Conservation (phyloP, 768 basidiomycete species). For the Tremella yokohamensis region DNA sequence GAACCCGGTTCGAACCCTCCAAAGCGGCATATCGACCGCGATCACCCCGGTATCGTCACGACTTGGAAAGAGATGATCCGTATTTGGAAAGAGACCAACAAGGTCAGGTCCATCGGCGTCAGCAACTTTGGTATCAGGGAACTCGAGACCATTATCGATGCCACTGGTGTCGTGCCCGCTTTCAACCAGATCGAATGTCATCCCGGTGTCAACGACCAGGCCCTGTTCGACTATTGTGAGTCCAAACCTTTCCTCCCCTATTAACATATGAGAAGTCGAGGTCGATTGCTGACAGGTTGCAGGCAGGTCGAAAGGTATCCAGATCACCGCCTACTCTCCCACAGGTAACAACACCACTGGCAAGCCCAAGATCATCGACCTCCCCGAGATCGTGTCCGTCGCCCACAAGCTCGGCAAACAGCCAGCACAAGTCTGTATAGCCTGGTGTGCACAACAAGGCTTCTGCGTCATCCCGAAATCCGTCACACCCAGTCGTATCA, state of each 20-base stretch:
- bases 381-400: constrained; percentile 61
- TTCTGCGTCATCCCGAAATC: constrained; percentile 82
- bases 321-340: constrained; percentile 43
- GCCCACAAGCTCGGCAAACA: constrained; percentile 64
- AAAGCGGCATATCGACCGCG: constrained; percentile 13
- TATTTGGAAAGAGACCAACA: constrained; percentile 63
- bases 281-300: neutral
- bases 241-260: neutral
- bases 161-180: constrained; percentile 69
- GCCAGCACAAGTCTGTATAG: constrained; percentile 75
- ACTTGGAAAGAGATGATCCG: constrained; percentile 60
- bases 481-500: constrained; percentile 58
- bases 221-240: constrained; percentile 31
- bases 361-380: constrained; percentile 66
- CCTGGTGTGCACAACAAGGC: constrained; percentile 72
- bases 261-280: neutral
- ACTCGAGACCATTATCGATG: constrained; percentile 62
- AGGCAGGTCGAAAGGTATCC: constrained; percentile 41
- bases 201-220: constrained; percentile 54
- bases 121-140: constrained; percentile 49
- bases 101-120: constrained; percentile 63
- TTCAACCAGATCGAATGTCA: constrained; percentile 83
- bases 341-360: constrained; percentile 48
- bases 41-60: constrained; percentile 22
- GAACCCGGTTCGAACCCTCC: constrained; percentile 5